Base-by-base conservation (phyloP, 129 eudicot species). In the Scalesia atractyloides region DNA sequence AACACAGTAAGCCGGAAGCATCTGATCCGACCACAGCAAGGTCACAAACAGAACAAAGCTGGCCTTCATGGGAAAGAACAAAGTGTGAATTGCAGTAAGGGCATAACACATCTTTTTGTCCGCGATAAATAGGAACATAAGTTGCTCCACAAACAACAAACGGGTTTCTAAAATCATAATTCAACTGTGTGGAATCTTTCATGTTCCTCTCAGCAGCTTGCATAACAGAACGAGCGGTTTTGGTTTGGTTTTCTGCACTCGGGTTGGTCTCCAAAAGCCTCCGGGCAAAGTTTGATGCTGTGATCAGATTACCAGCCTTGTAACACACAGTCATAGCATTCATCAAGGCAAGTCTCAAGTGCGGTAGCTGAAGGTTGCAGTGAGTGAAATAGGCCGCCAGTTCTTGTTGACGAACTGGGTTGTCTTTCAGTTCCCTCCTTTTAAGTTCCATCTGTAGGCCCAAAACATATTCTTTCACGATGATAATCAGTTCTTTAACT, bases 121-220 rank as follows among this genome's bases (percentile, higher is more conserved):
- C 95, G 10, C 88, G 37, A 72, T 88, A 88, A 26, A 88, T 88
- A 7, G 95, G 95, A n/a, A 85, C 91, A 64, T 85, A 88, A 5
- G 91, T 88, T 10, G 95, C 90, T 62, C 95, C 95, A 76, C 95
- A 88, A 17, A 85, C 84, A 47, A 88, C 95, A 77, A 88, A 88
- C 1, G 95, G 95, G 34, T 88, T 88, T 67, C 95, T 85, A 64
- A 88, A 88, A 57, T 88, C 95, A 51, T 88, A 88, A 70, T 88
- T 88, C 59, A 88, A 70, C 85, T 78, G 84, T 0, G 75, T 66
- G 12, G 75, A 74, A 56, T 88, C 95, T 13, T 15, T 85, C 95
- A 85, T 83, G 74, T 83, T 85, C 82, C 79, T 85, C 84, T 88
- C 95, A 34, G 95, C 90, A 18, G 88, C 90, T 68, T 85, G 90